Percentiles rank a stretch among this genome's conserved stretches.
phyloP scores from a whole-genome alignment of 768 basidiomycete genomes.

The Tulasnella sp. region DNA sequence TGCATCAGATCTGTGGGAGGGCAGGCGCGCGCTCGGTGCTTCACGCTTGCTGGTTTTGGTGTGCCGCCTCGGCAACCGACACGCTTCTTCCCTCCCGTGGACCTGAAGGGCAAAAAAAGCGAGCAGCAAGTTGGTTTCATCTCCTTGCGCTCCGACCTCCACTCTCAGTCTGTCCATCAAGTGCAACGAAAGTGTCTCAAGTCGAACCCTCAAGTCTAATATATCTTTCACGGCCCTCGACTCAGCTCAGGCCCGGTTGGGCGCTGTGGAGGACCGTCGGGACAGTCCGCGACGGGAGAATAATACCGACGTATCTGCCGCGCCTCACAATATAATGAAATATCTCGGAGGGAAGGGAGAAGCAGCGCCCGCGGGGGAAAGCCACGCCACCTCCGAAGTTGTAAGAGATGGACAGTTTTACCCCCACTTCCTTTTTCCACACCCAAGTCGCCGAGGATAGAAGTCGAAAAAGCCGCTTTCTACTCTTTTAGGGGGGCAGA shows the following conservation, averaged over 20 bases:
- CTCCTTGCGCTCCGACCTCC: neutral
- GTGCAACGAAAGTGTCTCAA: neutral
- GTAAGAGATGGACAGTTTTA: neutral
- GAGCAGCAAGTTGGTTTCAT: neutral
- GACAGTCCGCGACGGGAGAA: neutral
- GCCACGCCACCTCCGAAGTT: neutral
- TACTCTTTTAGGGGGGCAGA: neutral
- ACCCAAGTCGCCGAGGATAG: neutral
- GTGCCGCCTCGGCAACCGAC: neutral
- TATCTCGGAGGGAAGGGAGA: neutral
- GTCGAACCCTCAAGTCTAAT: neutral
- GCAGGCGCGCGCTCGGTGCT: neutral
- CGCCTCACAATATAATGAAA: neutral
- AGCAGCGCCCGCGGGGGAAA: neutral
- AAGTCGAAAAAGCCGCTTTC: neutral
- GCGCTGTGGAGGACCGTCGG: neutral
- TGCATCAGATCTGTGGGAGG: neutral
- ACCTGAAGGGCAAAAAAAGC: neutral
- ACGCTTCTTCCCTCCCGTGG: neutral
- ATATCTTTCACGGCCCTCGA: neutral
- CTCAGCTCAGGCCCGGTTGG: neutral
- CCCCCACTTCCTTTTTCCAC: neutral
- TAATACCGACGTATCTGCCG: neutral
- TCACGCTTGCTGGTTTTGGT: neutral
- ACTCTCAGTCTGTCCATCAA: neutral